Conservation (phyloP, 371 early-diverging fungal genomes). For the Mucor ambiguus region DNA sequence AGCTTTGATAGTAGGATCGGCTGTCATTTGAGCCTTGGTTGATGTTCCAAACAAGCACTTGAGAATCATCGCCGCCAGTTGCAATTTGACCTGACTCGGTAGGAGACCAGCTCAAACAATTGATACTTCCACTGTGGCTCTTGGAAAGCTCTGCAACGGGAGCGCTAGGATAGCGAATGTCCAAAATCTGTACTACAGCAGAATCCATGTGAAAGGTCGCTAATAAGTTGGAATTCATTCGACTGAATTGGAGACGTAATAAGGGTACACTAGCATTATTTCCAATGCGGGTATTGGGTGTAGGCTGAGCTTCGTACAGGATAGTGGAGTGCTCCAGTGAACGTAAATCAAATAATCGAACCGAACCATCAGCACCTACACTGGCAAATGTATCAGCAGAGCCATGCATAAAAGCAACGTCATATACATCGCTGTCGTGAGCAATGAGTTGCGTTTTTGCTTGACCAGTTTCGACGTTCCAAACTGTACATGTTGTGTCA, state of each 20-base stretch:
- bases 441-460: slow-evolving; percentile 98
- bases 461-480: slow-evolving; percentile 93
- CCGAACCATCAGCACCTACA: slow-evolving; percentile 95
- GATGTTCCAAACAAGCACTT: slow-evolving; percentile 84
- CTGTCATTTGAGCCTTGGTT: slow-evolving; percentile 34
- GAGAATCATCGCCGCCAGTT: slow-evolving; percentile 78
- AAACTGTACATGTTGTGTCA: slow-evolving; percentile 98
- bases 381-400: slow-evolving; percentile 92
- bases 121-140: slow-evolving; percentile 79
- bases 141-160: slow-evolving; percentile 78
- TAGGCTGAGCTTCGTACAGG: slow-evolving; percentile 87
- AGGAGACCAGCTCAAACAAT: slow-evolving; percentile 85
- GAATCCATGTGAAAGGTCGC: slow-evolving; percentile 91
- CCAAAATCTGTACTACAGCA: slow-evolving; percentile 77
- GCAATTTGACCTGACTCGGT: slow-evolving; percentile 69
- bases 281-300: slow-evolving; percentile 5
- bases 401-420: slow-evolving; percentile 89
- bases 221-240: slow-evolving; percentile 84
- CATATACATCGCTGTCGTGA: slow-evolving; percentile 96
- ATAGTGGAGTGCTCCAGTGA: slow-evolving; percentile 95
- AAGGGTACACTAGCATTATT: slow-evolving; percentile 60
- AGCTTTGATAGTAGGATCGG: slow-evolving; percentile 23
- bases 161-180: slow-evolving; percentile 89
- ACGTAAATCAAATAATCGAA: slow-evolving; percentile 96
- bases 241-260: slow-evolving; percentile 87